Percentiles rank a stretch among this genome's conserved stretches.
Evolutionary conservation across 2,329 filamentous ascomycete genomes (phyloP).

Genomic region (Ilyonectria destructans): DNA sequence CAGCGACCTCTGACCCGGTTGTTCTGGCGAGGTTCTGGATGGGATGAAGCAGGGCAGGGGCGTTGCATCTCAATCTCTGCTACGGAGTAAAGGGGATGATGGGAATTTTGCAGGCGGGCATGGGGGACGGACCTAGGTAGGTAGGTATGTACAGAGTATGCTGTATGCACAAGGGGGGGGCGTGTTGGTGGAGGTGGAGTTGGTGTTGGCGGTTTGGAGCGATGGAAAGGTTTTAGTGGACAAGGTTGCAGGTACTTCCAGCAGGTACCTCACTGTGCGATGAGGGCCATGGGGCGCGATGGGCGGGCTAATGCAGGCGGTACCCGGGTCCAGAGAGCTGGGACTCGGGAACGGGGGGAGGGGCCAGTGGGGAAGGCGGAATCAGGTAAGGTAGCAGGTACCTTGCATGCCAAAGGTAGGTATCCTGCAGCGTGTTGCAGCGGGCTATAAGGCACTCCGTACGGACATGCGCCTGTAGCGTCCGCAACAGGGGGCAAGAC

Average conservation of each 20-base stretch:
- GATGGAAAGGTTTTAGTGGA: not conserved
- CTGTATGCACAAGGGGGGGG: not conserved
- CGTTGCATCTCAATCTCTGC: conserved; percentile 5
- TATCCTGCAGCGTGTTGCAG: conserved; percentile 6
- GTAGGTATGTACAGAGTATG: no score
- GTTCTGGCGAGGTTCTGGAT: conserved; percentile 8
- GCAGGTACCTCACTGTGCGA: conserved; percentile 8
- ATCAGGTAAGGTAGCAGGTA: conserved; percentile 9
- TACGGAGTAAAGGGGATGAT: conserved; percentile 10
- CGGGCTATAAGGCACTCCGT: not conserved
- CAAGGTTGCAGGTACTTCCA: conserved; percentile 3
- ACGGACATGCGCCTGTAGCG: not conserved
- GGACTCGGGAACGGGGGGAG: conserved; percentile 40
- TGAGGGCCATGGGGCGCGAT: not conserved
- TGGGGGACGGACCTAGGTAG: no score
- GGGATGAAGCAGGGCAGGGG: not conserved
- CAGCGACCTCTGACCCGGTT: conserved; percentile 2
- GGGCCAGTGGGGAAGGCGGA: conserved; percentile 15
- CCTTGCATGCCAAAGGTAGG: not conserved
- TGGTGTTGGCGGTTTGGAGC: no score
- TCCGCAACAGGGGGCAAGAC: not conserved
- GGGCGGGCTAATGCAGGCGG: conserved; percentile 46
- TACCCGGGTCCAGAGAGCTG: conserved; percentile 49
- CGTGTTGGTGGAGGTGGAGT: not conserved
- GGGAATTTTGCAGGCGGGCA: not conserved